Conservation (phyloP, 208 protist genomes). For the Entamoeba moshkovskii region DNA sequence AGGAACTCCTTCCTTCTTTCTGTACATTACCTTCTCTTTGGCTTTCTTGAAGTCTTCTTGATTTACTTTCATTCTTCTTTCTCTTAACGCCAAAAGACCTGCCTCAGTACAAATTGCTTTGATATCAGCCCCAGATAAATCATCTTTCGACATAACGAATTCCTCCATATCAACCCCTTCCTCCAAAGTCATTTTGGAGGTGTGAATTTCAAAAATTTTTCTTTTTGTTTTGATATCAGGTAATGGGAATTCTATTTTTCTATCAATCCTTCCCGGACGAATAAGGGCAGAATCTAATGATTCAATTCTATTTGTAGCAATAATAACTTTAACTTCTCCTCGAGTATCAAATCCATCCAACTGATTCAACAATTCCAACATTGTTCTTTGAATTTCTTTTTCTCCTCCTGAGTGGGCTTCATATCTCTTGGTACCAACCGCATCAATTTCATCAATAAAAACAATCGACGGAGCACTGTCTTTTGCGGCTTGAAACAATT, state of each 20-base stretch:
- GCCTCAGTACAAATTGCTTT: constrained; percentile 99
- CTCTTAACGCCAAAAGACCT: constrained; percentile 90
- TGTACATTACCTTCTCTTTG: constrained; percentile 96
- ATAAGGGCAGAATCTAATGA: constrained; percentile 98
- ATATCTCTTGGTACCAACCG: constrained; percentile 91
- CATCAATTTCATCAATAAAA: constrained; percentile 99
- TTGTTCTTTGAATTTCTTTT: constrained; percentile 98
- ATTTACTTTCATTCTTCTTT: constrained; percentile 94
- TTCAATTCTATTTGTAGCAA: constrained; percentile 99
- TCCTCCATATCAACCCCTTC: constrained; percentile 95
- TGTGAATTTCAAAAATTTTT: constrained; percentile 98
- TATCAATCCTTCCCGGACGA: constrained; percentile 92
- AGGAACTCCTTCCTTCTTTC: constrained; percentile 86
- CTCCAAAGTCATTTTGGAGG: constrained; percentile 86
- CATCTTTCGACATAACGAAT: constrained; percentile 97
- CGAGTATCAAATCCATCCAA: constrained; percentile 98
- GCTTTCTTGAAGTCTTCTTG: constrained; percentile 94
- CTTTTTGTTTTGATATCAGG: constrained; percentile 93
- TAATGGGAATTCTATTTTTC: constrained; percentile 99
- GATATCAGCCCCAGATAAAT: constrained; percentile 97
- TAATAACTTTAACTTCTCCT: constrained; percentile 99
- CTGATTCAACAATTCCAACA: constrained; percentile 99
- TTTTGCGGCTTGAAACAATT: constrained; percentile 95
- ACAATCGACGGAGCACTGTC: constrained; percentile 91
- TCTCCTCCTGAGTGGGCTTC: constrained; percentile 86